A percentile compares a stretch with the other conserved stretches of the same genome.
Evolutionary conservation across 257 asterid species (phyloP).

Genomic region (Ilex asprella): DNA sequence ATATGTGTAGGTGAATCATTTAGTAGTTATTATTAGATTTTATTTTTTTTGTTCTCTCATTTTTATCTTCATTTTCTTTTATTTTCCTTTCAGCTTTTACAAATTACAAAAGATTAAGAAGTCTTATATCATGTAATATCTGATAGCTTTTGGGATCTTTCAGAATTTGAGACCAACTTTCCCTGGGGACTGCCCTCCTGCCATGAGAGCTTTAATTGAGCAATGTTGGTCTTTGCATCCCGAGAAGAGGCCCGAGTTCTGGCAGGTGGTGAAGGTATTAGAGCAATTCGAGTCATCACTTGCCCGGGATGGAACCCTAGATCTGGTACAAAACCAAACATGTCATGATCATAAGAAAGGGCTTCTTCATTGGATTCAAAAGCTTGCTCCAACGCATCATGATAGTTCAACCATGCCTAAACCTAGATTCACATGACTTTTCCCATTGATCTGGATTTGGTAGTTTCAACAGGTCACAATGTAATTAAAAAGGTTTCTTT

Average conservation of each 20-base stretch:
- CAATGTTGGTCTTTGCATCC: conserved; percentile 89
- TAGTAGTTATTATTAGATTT: too few relatives aligned
- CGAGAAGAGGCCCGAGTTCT: conserved; percentile 84
- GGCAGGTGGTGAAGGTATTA: conserved; percentile 82
- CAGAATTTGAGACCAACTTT: conserved; percentile 72
- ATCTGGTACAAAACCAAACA: conserved; percentile 30
- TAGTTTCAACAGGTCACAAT: conserved; percentile 28
- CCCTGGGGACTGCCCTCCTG: conserved; percentile 57
- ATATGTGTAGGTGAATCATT: too few relatives aligned
- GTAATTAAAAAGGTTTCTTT: conserved; percentile 28
- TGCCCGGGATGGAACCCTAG: conserved; percentile 56
- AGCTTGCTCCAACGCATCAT: conserved; percentile 45
- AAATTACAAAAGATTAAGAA: too few relatives aligned
- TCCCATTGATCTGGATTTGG: conserved; percentile 20
- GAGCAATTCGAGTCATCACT: conserved; percentile 65
- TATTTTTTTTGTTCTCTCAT: too few relatives aligned
- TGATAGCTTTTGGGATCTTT: conserved; percentile 5
- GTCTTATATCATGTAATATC: too few relatives aligned
- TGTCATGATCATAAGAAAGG: conserved; percentile 62
- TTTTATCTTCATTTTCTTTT: too few relatives aligned
- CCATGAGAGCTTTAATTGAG: conserved; percentile 72
- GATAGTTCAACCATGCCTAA: conserved; percentile 32
- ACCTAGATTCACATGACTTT: conserved; percentile 47
- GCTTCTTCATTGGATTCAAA: conserved; percentile 60
- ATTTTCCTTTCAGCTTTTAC: too few relatives aligned